Conservation (phyloP, 2,329 filamentous ascomycete genomes). For the Talaromyces sp. region DNA sequence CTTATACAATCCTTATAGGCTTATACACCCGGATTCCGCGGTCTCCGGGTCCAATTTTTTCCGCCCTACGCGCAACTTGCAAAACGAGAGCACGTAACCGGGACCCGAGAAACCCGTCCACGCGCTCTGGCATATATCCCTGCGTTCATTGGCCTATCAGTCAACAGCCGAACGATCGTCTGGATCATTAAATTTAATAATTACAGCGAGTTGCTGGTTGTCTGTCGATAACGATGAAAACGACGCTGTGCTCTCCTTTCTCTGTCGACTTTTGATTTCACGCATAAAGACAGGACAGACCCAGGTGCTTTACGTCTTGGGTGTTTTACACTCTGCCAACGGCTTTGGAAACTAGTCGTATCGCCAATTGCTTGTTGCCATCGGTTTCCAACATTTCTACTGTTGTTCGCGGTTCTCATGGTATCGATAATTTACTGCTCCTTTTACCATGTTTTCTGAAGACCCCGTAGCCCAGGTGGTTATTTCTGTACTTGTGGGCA, state of each 20-base stretch:
- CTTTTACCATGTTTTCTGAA: neutral
- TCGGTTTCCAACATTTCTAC: neutral
- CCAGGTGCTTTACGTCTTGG: neutral
- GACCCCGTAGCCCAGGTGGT: neutral
- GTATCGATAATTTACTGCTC: neutral
- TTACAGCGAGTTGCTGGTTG: neutral
- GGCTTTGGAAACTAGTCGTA: neutral
- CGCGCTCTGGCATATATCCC: too few relatives aligned
- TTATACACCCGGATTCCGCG: neutral
- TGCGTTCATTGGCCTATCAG: too few relatives aligned
- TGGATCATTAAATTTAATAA: neutral
- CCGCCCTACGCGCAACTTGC: neutral
- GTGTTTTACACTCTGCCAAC: neutral
- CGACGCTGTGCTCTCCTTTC: neutral
- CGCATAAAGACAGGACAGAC: neutral
- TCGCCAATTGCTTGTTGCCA: neutral
- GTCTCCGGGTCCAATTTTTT: neutral
- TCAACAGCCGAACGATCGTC: neutral
- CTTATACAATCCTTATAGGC: neutral
- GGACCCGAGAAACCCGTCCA: too few relatives aligned
- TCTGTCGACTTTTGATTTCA: too few relatives aligned
- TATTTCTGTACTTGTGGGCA: neutral
- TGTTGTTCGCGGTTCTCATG: neutral
- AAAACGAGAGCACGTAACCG: neutral
- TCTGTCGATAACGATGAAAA: neutral